Percentiles rank a stretch among this genome's conserved stretches.
phyloP scores from a whole-genome alignment of 768 basidiomycete genomes.

The Naganishia vaughanmartiniae region DNA sequence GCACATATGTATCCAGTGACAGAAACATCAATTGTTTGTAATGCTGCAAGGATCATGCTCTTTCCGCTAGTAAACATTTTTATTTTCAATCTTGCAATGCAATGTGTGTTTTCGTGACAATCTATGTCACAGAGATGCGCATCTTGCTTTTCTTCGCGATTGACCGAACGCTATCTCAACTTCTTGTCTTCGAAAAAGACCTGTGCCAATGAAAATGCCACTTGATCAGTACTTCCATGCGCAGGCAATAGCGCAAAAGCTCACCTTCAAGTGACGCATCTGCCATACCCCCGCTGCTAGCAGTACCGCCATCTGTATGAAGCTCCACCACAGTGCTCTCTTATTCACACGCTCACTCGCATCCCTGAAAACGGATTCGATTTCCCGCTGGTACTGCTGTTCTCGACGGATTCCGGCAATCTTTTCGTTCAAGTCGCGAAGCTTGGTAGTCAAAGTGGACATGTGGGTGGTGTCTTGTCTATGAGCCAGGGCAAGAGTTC shows the following conservation, averaged over 20 bases:
- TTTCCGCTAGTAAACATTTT: not conserved
- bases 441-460: slow-evolving; percentile 55
- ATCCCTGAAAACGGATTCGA: slow-evolving; percentile 84
- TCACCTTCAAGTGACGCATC: slow-evolving; percentile 80
- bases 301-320: slow-evolving; percentile 80
- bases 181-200: slow-evolving; percentile 25
- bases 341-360: slow-evolving; percentile 86
- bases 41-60: too few relatives aligned
- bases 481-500: not conserved
- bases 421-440: slow-evolving; percentile 89
- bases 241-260: slow-evolving; percentile 40
- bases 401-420: slow-evolving; percentile 88
- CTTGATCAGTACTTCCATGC: not conserved
- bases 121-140: not conserved
- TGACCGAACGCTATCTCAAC: not conserved
- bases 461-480: slow-evolving; percentile 50
- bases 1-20: too few relatives aligned
- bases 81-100: not conserved
- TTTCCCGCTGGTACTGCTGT: slow-evolving; percentile 95
- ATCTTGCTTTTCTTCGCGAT: not conserved
- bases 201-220: not conserved
- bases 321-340: slow-evolving; percentile 90
- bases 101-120: not conserved
- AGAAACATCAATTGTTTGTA: too few relatives aligned
- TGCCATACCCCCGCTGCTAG: slow-evolving; percentile 89